Conservation (phyloP, 2,329 filamentous ascomycete genomes). For the Akanthomyces uredinophilus region DNA sequence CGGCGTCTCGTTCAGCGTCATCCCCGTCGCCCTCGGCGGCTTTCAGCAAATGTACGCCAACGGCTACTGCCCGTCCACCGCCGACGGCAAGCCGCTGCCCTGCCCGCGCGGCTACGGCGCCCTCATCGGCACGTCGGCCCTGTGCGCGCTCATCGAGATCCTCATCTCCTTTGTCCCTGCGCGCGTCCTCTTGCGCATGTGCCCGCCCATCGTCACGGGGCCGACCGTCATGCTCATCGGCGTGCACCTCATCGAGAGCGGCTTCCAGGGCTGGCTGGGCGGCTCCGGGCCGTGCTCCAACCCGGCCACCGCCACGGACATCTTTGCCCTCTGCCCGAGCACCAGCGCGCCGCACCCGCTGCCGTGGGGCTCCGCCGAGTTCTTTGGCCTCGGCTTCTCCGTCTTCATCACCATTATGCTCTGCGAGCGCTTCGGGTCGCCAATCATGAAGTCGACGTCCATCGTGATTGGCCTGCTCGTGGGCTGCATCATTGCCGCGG, state of each 20-base stretch:
- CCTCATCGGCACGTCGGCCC: constrained; percentile 63
- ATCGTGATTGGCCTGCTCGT: constrained; percentile 69
- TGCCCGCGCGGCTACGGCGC: constrained; percentile 72
- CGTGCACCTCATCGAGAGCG: constrained; percentile 64
- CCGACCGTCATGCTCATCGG: constrained; percentile 69
- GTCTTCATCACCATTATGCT: constrained; percentile 76
- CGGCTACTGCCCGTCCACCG: constrained; percentile 58
- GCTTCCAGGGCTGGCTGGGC: constrained; percentile 74
- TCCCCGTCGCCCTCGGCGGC: constrained; percentile 66
- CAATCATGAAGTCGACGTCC: constrained; percentile 77
- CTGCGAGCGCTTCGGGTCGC: constrained; percentile 74
- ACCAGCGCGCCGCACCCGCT: constrained; percentile 65
- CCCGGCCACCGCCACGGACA: constrained; percentile 42
- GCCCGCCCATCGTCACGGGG: constrained; percentile 74
- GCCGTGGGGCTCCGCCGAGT: constrained; percentile 74
- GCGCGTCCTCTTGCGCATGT: constrained; percentile 62
- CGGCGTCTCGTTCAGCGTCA: constrained; percentile 72
- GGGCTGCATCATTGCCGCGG: constrained; percentile 74
- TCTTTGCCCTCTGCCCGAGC: constrained; percentile 61
- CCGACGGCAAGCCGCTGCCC: constrained; percentile 60
- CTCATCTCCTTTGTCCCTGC: constrained; percentile 70
- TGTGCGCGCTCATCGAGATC: constrained; percentile 65
- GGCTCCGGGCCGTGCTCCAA: constrained; percentile 57
- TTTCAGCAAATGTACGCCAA: constrained; percentile 73
- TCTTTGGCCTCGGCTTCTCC: constrained; percentile 71